Conservation (phyloP, 768 basidiomycete species). For the Agrocybe chaxingu region DNA sequence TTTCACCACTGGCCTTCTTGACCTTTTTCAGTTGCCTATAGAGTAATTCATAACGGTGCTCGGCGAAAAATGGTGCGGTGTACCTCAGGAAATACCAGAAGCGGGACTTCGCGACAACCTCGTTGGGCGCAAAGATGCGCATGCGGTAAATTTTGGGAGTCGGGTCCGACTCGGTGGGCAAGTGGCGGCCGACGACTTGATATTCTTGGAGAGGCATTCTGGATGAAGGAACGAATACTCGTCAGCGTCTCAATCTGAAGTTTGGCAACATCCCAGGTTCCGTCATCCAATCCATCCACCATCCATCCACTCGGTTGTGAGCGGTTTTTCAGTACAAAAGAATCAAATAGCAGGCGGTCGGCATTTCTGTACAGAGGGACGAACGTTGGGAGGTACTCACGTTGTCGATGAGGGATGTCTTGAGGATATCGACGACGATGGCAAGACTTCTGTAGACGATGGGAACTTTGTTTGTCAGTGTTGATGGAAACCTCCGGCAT, state of each 20-base stretch:
- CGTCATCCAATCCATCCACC: constrained; percentile 20
- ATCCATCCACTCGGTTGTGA: constrained; percentile 25
- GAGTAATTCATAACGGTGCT: background rate
- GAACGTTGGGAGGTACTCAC: constrained; percentile 25
- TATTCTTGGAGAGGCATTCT: constrained; percentile 87
- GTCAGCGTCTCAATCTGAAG: constrained; percentile 10
- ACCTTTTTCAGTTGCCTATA: constrained; percentile 93
- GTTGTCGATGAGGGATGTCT: constrained; percentile 31
- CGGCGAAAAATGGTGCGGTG: constrained; percentile 15
- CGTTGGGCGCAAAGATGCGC: constrained; percentile 99
- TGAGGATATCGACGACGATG: constrained; percentile 23
- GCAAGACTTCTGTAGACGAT: constrained; percentile 13
- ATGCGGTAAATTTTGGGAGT: constrained; percentile 99
- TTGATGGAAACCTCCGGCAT: constrained; percentile 10
- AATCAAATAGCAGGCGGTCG: background rate
- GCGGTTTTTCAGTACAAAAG: constrained; percentile 11
- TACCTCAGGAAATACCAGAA: constrained; percentile 99
- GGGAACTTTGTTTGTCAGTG: constrained; percentile 15
- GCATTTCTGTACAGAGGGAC: background rate
- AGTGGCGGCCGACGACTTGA: constrained; percentile 96
- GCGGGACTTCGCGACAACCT: constrained; percentile 97
- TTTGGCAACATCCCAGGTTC: constrained; percentile 10
- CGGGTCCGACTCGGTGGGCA: constrained; percentile 90
- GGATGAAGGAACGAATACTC: background rate
- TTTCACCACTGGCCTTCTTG: constrained; percentile 99